These are phyloP conservation scores for Tricholoma sp. DNA, from an alignment of 768 basidiomycete genomes.

Conservation along the genomic window DNA sequence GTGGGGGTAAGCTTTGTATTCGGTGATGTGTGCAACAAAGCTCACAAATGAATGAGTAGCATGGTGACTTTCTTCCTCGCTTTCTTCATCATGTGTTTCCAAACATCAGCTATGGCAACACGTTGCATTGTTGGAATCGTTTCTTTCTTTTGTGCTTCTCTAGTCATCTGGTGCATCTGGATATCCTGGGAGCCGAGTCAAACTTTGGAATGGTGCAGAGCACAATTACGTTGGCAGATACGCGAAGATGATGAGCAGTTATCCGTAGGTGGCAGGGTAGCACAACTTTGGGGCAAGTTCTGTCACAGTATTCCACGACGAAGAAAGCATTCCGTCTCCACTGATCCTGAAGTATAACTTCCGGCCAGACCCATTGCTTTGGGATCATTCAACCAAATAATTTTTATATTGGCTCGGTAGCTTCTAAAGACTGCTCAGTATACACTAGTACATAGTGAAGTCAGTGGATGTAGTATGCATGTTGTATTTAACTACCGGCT, in stretches of 20 bases:
- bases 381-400: too few relatives aligned
- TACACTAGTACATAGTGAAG: too few relatives aligned
- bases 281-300: neutral
- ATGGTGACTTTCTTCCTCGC: slow-evolving; percentile 15
- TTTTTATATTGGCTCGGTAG: too few relatives aligned
- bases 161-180: slow-evolving; percentile 1
- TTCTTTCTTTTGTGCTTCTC: neutral
- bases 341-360: neutral
- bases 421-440: too few relatives aligned
- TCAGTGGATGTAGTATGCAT: too few relatives aligned
- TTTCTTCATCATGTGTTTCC: slow-evolving; percentile 15
- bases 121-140: slow-evolving; percentile 4
- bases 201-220: neutral
- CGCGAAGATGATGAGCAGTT: neutral
- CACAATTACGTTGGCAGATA: neutral
- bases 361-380: too few relatives aligned
- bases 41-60: slow-evolving; percentile 4
- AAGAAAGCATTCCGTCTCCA: neutral
- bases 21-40: neutral
- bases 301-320: neutral
- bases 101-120: slow-evolving; percentile 8
- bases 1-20: slow-evolving; percentile 10
- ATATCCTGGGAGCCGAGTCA: neutral
- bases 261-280: neutral
- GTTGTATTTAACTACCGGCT: too few relatives aligned